Conservation (phyloP, 2,329 filamentous ascomycete genomes). For the Emergomyces orientalis region DNA sequence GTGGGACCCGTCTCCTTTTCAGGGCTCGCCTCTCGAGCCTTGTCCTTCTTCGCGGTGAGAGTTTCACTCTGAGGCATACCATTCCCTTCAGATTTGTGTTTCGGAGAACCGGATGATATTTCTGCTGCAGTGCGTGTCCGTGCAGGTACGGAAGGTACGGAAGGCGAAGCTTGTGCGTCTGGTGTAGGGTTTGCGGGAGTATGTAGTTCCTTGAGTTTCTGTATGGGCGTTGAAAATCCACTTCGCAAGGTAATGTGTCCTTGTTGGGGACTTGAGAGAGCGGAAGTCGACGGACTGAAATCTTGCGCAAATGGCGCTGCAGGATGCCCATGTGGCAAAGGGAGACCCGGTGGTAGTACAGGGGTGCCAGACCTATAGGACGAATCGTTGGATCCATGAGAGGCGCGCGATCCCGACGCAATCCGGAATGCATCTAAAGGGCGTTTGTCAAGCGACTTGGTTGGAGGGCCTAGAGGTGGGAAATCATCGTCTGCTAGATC, state of each 20-base stretch:
- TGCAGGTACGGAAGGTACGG: conserved; percentile 17
- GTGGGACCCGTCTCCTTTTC: neutral
- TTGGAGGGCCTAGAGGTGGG: conserved; percentile 34
- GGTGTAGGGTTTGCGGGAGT: conserved; percentile 24
- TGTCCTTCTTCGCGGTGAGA: conserved; percentile 5
- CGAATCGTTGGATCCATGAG: conserved; percentile 1
- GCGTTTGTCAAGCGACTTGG: conserved; percentile 27
- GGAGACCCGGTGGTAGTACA: conserved; percentile 34
- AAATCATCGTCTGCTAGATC: conserved; percentile 38
- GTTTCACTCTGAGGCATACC: conserved; percentile 16
- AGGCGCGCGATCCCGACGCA: conserved; percentile 11
- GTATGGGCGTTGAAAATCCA: conserved; percentile 26
- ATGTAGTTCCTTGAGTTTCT: conserved; percentile 18
- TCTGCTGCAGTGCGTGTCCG: conserved; percentile 28
- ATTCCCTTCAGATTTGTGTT: conserved; percentile 22
- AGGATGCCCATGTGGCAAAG: conserved; percentile 34
- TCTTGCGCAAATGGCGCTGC: conserved; percentile 28
- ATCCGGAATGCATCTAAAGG: conserved; percentile 16
- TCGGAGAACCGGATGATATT: conserved; percentile 36
- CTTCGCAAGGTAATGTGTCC: neutral
- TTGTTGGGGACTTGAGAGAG: neutral
- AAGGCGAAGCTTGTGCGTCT: conserved; percentile 18
- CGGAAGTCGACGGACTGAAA: conserved; percentile 16
- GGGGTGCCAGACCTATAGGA: conserved; percentile 30
- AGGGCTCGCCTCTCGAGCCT: neutral